Conservation (phyloP, 1,284 basidiomycete genomes). For the Leccinum pallidistipes region DNA sequence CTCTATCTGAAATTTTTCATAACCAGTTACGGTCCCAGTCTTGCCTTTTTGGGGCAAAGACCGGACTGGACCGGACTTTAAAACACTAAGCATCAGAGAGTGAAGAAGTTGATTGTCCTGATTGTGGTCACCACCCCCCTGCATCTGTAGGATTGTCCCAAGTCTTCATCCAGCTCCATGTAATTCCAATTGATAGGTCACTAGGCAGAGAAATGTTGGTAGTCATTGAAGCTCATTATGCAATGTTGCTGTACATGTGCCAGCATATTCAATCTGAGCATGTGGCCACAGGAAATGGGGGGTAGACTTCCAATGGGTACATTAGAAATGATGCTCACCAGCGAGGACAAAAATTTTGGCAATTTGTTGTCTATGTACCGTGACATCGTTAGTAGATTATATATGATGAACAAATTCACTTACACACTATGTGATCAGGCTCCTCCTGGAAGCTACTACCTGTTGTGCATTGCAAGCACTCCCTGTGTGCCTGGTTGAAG, state of each 20-base stretch:
- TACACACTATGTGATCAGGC: too few relatives aligned
- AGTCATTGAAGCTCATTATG: conserved; percentile 1
- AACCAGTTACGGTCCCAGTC: too few relatives aligned
- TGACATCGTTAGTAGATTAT: too few relatives aligned
- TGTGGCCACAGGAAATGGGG: conserved; percentile 9
- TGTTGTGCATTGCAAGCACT: too few relatives aligned
- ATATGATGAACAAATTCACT: too few relatives aligned
- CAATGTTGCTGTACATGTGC: background rate
- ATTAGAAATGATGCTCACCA: background rate
- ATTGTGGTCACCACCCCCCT: background rate
- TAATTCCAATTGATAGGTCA: background rate
- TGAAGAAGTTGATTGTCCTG: background rate
- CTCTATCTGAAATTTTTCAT: too few relatives aligned
- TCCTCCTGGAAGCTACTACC: too few relatives aligned
- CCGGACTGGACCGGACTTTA: too few relatives aligned
- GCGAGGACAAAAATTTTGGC: too few relatives aligned
- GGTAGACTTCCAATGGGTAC: background rate
- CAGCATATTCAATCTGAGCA: conserved; percentile 3
- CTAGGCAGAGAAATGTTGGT: conserved; percentile 1
- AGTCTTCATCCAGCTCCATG: background rate
- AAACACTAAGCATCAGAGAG: background rate
- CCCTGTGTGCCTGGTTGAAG: too few relatives aligned
- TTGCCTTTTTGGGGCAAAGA: too few relatives aligned
- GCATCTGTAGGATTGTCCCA: background rate
- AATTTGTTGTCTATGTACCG: too few relatives aligned